phyloP scores from a whole-genome alignment of 2,329 filamentous ascomycete species.

The Cladosporium sp. region DNA sequence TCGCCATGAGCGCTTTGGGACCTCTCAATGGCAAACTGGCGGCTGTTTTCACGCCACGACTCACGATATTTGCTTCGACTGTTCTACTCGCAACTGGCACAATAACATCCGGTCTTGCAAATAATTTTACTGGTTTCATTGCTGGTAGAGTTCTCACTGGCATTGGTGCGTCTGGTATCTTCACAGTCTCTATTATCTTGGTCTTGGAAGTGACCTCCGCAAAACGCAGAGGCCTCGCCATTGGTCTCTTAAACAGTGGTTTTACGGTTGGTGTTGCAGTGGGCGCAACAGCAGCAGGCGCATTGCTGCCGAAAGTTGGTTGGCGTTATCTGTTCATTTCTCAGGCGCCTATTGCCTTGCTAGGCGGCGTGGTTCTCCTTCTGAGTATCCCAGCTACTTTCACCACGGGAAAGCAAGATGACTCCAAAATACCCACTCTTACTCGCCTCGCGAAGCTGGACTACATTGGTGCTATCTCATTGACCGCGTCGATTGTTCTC shows the following conservation, averaged over 20 bases:
- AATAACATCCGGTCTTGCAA: slow-evolving; percentile 64
- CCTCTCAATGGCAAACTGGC: slow-evolving; percentile 73
- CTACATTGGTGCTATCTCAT: slow-evolving; percentile 69
- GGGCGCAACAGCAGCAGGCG: slow-evolving; percentile 70
- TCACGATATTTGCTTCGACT: slow-evolving; percentile 65
- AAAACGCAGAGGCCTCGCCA: slow-evolving; percentile 68
- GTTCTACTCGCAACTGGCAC: slow-evolving; percentile 63
- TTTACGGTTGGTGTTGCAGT: slow-evolving; percentile 72
- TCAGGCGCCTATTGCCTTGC: slow-evolving; percentile 66
- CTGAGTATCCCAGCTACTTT: slow-evolving; percentile 61
- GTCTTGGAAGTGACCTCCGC: slow-evolving; percentile 72
- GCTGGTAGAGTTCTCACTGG: slow-evolving; percentile 69
- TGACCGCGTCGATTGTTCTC: slow-evolving; percentile 66
- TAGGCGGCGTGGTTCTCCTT: slow-evolving; percentile 64
- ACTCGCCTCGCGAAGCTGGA: slow-evolving; percentile 68
- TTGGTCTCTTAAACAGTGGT: slow-evolving; percentile 72
- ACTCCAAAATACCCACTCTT: slow-evolving; percentile 44
- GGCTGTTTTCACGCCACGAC: slow-evolving; percentile 70
- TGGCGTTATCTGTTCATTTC: slow-evolving; percentile 76
- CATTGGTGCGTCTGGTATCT: slow-evolving; percentile 69
- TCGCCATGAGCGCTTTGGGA: slow-evolving; percentile 60
- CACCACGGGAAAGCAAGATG: slow-evolving; percentile 34
- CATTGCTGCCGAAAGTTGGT: slow-evolving; percentile 63
- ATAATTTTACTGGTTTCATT: slow-evolving; percentile 64
- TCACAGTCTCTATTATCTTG: slow-evolving; percentile 73